These are phyloP conservation scores for Calonectria pteridis DNA, from an alignment of 2,329 filamentous ascomycete species.

Conservation along the genomic window DNA sequence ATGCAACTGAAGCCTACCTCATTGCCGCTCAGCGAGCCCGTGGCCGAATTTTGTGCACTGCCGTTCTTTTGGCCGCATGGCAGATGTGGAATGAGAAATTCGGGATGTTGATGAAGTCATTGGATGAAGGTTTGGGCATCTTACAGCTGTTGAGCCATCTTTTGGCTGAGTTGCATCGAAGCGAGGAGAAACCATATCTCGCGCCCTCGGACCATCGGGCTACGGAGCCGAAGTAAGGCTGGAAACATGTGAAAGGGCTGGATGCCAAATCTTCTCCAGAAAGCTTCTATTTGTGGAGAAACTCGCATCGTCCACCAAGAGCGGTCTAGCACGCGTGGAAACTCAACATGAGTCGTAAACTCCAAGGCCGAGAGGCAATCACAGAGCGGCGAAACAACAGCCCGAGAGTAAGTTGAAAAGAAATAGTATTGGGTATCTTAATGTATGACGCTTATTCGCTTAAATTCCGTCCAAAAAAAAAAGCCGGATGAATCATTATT, in stretches of 20 bases:
- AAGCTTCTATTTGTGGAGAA: neutral
- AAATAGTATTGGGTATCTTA: neutral
- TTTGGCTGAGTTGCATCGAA: neutral
- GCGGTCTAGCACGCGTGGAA: neutral
- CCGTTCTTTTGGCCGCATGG: neutral
- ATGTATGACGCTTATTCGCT: neutral
- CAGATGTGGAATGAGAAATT: neutral
- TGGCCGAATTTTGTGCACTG: neutral
- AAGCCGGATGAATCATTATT: neutral
- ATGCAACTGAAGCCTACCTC: neutral
- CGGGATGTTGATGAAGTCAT: neutral
- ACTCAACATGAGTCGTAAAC: neutral
- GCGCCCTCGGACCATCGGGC: neutral
- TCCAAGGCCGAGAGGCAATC: neutral
- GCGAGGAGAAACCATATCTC: neutral
- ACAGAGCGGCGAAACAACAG: no score
- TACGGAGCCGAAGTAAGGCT: no score
- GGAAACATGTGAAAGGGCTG: neutral
- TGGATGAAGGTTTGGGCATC: neutral
- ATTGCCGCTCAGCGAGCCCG: rapidly evolving
- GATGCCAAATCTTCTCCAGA: neutral
- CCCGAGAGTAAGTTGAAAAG: neutral
- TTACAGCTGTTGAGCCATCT: neutral
- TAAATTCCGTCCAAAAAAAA: neutral
- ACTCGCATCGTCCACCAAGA: neutral